Base-by-base conservation (phyloP, 352 stramenopile species). In the Phytopythium vexans region DNA sequence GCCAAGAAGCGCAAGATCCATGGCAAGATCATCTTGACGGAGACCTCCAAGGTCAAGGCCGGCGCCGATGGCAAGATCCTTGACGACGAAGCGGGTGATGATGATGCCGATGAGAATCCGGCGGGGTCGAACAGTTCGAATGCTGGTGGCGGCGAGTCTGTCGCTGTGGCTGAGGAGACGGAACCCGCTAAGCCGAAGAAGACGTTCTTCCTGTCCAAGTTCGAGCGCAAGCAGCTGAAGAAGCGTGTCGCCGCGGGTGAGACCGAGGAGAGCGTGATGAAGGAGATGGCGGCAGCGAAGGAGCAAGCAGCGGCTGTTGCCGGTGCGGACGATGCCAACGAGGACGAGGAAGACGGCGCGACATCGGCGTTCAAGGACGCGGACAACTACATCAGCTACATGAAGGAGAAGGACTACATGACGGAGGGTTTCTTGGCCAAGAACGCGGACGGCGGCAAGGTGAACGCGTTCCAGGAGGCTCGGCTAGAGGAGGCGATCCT, bases 401-500 rank as follows among this genome's bases (percentile, higher is more conserved):
- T 91, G 60, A 90, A 92, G 64, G 73, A 89, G 15, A 74, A 72
- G 46, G 82, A 94, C 32, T 75, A 86, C 62, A 78, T 70, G 42
- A 92, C 78, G 0, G 79, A 92, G 43, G 80, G 84, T 39, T 89
- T 92, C 52, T 49, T 94, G 38, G 53, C 78, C 16, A 86, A 88
- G 59, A 81, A 72, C 34, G 77, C 72, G 0, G 84, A 94, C 38
- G 83, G 83, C 48, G 83, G 83, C 44, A 88, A 88, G 60, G 71
- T 81, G 44, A 94, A 87, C 51, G 68, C 77, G 15, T 94, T 92
- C 60, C 72, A 86, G 15, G 77, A 93, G 52, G 81, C 84, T 31
- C 72, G 95, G 21, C 69, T 99, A 41, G 94, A 99, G 68, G 93
- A 98, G 54, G 95, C 95, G 9, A 97, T 99, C 62, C 62, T 99